A percentile compares a stretch with the other conserved stretches of the same genome.
Evolutionary conservation across 208 protist genomes (phyloP).

Genomic region (Acanthamoeba lenticulata): DNA sequence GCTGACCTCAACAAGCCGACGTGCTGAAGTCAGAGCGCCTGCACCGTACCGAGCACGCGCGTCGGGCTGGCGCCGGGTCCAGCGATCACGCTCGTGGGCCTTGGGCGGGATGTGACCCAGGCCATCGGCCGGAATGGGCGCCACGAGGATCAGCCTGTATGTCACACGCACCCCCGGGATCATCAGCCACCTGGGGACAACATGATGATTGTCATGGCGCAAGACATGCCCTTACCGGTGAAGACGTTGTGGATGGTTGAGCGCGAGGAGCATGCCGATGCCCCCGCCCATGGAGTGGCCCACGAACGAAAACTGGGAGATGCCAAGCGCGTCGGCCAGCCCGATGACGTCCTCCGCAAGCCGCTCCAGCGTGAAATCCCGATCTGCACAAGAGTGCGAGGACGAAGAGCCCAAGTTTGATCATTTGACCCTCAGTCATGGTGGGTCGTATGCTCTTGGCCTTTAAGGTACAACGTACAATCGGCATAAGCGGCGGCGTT

Average conservation of each 20-base stretch:
- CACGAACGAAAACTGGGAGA: background rate
- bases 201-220: too few species aligned
- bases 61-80: background rate
- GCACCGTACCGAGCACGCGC: background rate
- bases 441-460: background rate
- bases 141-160: background rate
- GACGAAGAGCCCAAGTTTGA: background rate
- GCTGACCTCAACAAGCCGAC: background rate
- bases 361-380: background rate
- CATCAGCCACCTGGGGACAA: too few species aligned
- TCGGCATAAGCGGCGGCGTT: constrained; percentile 3
- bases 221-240: background rate
- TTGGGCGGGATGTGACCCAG: background rate
- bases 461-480: background rate
- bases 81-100: constrained; percentile 21
- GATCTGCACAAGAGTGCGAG: background rate
- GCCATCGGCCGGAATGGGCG: background rate
- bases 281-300: constrained; percentile 49
- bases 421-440: background rate
- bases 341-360: constrained; percentile 36
- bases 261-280: constrained; percentile 55
- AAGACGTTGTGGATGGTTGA: background rate
- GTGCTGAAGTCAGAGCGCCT: background rate
- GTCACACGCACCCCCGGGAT: background rate
- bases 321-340: constrained; percentile 15